Conservation (phyloP, 164 flowering plant genomes). For the Stephania japonica region DNA sequence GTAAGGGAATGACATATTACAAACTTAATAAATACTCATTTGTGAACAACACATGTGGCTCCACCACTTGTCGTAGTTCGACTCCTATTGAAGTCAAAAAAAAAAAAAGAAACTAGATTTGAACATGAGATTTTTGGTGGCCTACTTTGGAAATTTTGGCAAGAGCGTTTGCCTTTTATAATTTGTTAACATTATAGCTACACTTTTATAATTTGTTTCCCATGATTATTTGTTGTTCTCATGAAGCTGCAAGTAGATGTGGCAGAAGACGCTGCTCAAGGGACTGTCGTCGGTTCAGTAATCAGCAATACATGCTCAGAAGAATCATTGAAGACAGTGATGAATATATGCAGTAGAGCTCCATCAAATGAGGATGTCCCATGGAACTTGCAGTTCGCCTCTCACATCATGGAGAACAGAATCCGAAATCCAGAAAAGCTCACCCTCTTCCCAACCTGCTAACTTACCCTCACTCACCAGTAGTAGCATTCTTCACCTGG, state of each 20-base stretch:
- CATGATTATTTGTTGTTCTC: not conserved
- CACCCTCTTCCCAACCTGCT: constrained; percentile 39
- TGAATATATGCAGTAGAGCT: constrained; percentile 69
- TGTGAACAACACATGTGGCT: no score
- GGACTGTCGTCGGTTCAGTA: constrained; percentile 47
- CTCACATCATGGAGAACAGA: constrained; percentile 71
- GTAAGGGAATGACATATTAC: no score
- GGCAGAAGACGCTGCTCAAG: constrained; percentile 40
- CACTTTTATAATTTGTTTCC: no score
- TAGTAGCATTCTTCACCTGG: constrained; percentile 9
- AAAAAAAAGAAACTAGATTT: no score
- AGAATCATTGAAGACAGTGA: constrained; percentile 70
- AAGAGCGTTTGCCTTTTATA: no score
- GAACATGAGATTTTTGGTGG: no score
- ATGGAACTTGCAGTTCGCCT: constrained; percentile 97
- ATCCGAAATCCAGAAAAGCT: constrained; percentile 61
- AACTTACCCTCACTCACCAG: constrained; percentile 14
- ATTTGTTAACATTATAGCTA: no score
- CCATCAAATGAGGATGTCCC: constrained; percentile 68
- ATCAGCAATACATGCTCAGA: constrained; percentile 37
- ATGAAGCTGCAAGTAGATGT: constrained; percentile 49
- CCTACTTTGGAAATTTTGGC: no score
- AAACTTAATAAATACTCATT: no score
- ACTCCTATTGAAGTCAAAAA: no score
- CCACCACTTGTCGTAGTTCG: no score